These are phyloP conservation scores for Cystoderma amianthinum DNA, from an alignment of 768 basidiomycete genomes.

Conservation along the genomic window DNA sequence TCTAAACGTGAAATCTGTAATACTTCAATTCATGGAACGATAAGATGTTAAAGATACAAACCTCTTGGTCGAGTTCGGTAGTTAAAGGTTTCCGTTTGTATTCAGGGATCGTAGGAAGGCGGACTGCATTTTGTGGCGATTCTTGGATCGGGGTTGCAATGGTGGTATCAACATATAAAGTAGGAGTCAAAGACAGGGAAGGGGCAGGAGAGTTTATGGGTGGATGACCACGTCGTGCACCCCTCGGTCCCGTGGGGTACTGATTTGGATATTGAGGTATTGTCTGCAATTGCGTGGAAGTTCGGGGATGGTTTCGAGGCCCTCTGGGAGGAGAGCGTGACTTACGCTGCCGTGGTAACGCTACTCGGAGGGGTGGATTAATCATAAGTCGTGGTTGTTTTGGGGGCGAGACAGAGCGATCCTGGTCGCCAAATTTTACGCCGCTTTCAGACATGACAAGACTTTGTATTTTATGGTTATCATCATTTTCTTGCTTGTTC, in stretches of 20 bases:
- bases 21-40: no score
- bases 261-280: slow-evolving; percentile 9
- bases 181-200: slow-evolving; percentile 1
- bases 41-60: no score
- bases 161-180: not conserved
- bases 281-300: slow-evolving; percentile 9
- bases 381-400: slow-evolving; percentile 14
- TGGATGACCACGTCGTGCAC: slow-evolving; percentile 12
- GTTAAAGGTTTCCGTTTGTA: slow-evolving; percentile 3
- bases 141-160: not conserved
- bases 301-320: slow-evolving; percentile 22
- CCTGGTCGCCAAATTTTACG: not conserved
- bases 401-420: slow-evolving; percentile 15
- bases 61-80: slow-evolving; percentile 15
- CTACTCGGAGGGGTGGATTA: slow-evolving; percentile 6
- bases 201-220: slow-evolving; percentile 3
- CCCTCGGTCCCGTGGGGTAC: slow-evolving; percentile 8
- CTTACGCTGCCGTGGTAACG: slow-evolving; percentile 11
- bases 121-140: slow-evolving; percentile 1
- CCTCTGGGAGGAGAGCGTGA: slow-evolving; percentile 33
- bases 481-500: not conserved
- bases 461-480: not conserved
- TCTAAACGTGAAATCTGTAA: slow-evolving; percentile 26
- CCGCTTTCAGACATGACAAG: no score
- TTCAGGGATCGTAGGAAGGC: slow-evolving; percentile 2